phyloP scores from a whole-genome alignment of 768 basidiomycete species.

The Mycena floridula region DNA sequence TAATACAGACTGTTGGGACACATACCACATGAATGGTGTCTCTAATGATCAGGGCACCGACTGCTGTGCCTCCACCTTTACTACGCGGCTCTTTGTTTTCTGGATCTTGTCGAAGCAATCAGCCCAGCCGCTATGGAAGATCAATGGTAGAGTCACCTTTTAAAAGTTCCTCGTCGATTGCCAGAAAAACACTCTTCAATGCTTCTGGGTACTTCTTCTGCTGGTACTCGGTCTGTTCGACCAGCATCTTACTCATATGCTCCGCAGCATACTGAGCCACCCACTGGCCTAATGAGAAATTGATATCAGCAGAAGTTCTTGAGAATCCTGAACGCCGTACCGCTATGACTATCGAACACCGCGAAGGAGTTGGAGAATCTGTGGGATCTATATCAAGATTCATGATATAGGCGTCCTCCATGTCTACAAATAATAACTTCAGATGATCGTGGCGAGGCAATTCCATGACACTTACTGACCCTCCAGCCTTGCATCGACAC shows the following conservation, averaged over 20 bases:
- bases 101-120: constrained; percentile 20
- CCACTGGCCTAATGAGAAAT: constrained; percentile 53
- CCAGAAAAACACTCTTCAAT: constrained; percentile 84
- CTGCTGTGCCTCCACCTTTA: constrained; percentile 94
- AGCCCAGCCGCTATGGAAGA: constrained; percentile 10
- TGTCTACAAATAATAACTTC: too few relatives aligned
- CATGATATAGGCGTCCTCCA: too few relatives aligned
- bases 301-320: constrained; percentile 1
- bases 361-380: too few relatives aligned
- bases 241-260: constrained; percentile 73
- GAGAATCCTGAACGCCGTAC: constrained; percentile 34
- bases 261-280: constrained; percentile 86
- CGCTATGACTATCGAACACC: constrained; percentile 98
- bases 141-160: constrained; percentile 47
- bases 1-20: constrained; percentile 6
- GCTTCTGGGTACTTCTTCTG: constrained; percentile 66
- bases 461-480: too few relatives aligned
- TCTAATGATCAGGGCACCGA: constrained; percentile 75
- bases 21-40: constrained; percentile 83
- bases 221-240: constrained; percentile 64
- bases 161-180: constrained; percentile 90
- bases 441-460: too few relatives aligned
- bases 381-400: too few relatives aligned
- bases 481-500: too few relatives aligned
- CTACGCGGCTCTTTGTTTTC: constrained; percentile 85